Conservation (phyloP, 2,329 filamentous ascomycete genomes). For the Aquanectria penicillioides region DNA sequence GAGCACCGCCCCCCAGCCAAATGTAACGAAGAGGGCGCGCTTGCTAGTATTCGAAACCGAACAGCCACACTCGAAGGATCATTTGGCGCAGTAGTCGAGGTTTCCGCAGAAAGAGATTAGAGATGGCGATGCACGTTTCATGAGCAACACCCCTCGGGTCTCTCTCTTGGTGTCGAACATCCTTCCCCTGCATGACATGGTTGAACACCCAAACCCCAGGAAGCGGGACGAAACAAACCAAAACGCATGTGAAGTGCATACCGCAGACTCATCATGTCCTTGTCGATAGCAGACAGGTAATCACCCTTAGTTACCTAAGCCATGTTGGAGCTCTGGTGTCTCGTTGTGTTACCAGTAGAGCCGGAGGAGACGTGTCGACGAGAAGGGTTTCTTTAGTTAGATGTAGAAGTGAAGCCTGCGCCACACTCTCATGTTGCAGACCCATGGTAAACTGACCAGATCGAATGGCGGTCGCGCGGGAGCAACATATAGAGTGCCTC, state of each 20-base stretch:
- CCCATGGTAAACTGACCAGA: neutral
- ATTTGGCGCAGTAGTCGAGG: slow-evolving; percentile 19
- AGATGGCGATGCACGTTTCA: slow-evolving; percentile 22
- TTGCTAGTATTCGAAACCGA: slow-evolving; percentile 15
- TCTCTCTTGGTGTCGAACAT: slow-evolving; percentile 1
- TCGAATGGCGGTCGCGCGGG: neutral
- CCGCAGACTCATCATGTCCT: neutral
- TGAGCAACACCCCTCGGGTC: neutral
- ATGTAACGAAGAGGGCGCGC: slow-evolving; percentile 6
- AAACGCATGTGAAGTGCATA: neutral
- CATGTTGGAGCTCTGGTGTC: slow-evolving; percentile 5
- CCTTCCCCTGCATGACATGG: slow-evolving; percentile 20
- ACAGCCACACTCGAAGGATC: slow-evolving; percentile 27
- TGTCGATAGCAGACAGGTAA: neutral
- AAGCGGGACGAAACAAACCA: slow-evolving; percentile 21
- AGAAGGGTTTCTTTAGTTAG: neutral
- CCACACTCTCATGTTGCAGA: slow-evolving; percentile 6
- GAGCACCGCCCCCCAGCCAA: slow-evolving; percentile 14
- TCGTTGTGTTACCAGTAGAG: neutral
- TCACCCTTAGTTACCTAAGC: slow-evolving; percentile 1
- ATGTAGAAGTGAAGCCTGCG: neutral
- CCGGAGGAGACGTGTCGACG: neutral
- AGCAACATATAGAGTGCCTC: slow-evolving; percentile 4
- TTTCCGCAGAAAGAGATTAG: slow-evolving; percentile 16
- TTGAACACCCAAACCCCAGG: neutral